phyloP scores from a whole-genome alignment of 1,284 basidiomycete species.

The Papiliotrema flavescens region DNA sequence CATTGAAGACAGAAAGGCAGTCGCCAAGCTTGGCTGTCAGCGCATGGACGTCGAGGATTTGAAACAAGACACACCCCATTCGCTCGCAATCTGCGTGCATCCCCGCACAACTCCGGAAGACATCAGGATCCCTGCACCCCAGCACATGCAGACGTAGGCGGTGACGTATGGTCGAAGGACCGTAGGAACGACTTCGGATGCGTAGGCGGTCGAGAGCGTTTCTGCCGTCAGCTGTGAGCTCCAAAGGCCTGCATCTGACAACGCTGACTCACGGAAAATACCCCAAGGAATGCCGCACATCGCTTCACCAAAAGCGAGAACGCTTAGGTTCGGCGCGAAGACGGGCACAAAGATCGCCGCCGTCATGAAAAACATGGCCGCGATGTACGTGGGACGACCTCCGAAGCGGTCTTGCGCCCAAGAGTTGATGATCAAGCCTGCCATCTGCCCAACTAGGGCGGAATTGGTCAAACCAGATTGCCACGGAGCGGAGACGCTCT shows the following conservation, averaged over 20 bases:
- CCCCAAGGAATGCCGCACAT: constrained; percentile 46
- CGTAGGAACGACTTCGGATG: constrained; percentile 53
- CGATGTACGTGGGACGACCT: constrained; percentile 31
- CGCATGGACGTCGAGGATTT: background rate
- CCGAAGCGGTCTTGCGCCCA: constrained; percentile 48
- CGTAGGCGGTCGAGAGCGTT: constrained; percentile 52
- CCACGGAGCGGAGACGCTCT: constrained; percentile 45
- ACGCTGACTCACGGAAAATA: constrained; percentile 24
- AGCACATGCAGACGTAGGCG: constrained; percentile 53
- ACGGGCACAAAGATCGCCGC: constrained; percentile 28
- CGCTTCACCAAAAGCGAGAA: constrained; percentile 20
- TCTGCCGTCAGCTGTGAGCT: constrained; percentile 12
- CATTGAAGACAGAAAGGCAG: constrained; percentile 31
- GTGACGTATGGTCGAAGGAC: constrained; percentile 52
- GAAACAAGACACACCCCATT: constrained; percentile 45
- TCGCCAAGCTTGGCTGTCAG: constrained; percentile 9
- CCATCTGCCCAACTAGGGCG: constrained; percentile 39
- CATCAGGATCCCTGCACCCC: constrained; percentile 50
- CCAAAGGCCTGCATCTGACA: background rate
- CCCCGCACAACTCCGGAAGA: constrained; percentile 51
- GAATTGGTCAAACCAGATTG: constrained; percentile 48
- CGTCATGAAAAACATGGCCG: constrained; percentile 38
- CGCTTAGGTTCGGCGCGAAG: constrained; percentile 46
- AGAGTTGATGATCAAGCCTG: constrained; percentile 46
- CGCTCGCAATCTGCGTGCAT: constrained; percentile 26